Conservation (phyloP, 495 filamentous ascomycete species). For the Annulohypoxylon nitens region DNA sequence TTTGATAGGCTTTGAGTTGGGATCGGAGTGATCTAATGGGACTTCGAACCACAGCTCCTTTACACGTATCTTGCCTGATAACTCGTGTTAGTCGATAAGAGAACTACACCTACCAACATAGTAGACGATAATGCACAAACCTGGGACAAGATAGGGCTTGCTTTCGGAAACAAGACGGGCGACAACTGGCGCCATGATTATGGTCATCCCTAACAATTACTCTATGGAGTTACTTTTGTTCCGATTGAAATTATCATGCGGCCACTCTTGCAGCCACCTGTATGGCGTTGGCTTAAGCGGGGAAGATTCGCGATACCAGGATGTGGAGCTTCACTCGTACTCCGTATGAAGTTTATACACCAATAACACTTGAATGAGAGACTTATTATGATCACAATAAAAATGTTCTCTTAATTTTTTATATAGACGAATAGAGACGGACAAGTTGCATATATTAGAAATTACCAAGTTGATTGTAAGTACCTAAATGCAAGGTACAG, state of each 20-base stretch:
- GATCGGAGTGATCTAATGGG: conserved; percentile 79
- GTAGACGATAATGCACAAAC: conserved; percentile 33
- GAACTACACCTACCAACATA: background rate
- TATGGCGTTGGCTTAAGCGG: conserved; percentile 28
- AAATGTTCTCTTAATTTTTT: background rate
- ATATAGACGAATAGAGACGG: background rate
- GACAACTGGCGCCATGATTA: conserved; percentile 45
- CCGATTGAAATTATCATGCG: background rate
- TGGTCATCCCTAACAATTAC: background rate
- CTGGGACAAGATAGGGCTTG: conserved; percentile 53
- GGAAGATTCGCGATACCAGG: conserved; percentile 25
- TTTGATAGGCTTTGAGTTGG: conserved; percentile 69
- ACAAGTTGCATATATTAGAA: background rate
- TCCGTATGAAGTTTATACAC: background rate
- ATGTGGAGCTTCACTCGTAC: conserved; percentile 26
- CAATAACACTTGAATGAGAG: background rate
- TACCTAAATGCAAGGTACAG: background rate
- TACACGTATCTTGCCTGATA: conserved; percentile 77
- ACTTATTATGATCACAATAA: background rate
- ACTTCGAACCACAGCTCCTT: conserved; percentile 89
- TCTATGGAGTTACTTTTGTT: background rate
- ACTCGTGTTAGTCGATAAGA: conserved; percentile 15
- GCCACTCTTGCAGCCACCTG: conserved; percentile 1
- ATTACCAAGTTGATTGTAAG: background rate
- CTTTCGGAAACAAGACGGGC: conserved; percentile 47